Evolutionary conservation across 495 filamentous ascomycete species (phyloP).

Genomic region (Letharia columbiana): DNA sequence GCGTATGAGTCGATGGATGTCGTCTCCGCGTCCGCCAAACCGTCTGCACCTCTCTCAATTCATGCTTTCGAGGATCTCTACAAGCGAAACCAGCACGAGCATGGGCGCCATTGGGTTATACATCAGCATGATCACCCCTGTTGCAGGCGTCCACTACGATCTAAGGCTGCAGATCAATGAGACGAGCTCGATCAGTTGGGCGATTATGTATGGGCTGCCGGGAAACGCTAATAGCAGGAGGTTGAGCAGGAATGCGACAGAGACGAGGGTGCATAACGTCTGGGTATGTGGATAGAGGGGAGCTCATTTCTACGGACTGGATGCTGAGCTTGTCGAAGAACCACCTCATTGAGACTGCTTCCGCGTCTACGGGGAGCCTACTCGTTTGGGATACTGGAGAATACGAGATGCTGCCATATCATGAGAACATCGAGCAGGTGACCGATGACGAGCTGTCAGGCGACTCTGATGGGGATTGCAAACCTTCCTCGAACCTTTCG

Average conservation of each 20-base stretch:
- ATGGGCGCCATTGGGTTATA: slow-evolving; percentile 54
- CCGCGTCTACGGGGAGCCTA: slow-evolving; percentile 48
- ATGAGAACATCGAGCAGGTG: slow-evolving; percentile 26
- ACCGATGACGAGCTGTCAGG: slow-evolving; percentile 40
- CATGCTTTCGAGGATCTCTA: slow-evolving; percentile 46
- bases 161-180: slow-evolving; percentile 57
- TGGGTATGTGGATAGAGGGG: slow-evolving; percentile 43
- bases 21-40: slow-evolving; percentile 26
- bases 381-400: slow-evolving; percentile 66
- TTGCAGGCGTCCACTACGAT: slow-evolving; percentile 57
- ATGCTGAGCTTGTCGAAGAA: slow-evolving; percentile 37
- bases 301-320: not conserved
- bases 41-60: slow-evolving; percentile 36
- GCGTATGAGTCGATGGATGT: too few relatives aligned
- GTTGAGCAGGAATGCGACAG: slow-evolving; percentile 53
- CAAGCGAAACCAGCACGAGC: slow-evolving; percentile 36
- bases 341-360: slow-evolving; percentile 59
- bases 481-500: slow-evolving; percentile 25
- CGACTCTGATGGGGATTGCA: slow-evolving; percentile 20
- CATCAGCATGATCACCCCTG: slow-evolving; percentile 64
- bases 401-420: slow-evolving; percentile 48
- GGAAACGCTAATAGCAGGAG: slow-evolving; percentile 52
- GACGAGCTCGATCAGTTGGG: slow-evolving; percentile 54
- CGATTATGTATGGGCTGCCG: slow-evolving; percentile 58
- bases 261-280: slow-evolving; percentile 57